Evolutionary conservation across 805 yeast species (phyloP), one percentile per base, ranked within the genome.

Genomic region (Schizosaccharomyces lindneri): DNA sequence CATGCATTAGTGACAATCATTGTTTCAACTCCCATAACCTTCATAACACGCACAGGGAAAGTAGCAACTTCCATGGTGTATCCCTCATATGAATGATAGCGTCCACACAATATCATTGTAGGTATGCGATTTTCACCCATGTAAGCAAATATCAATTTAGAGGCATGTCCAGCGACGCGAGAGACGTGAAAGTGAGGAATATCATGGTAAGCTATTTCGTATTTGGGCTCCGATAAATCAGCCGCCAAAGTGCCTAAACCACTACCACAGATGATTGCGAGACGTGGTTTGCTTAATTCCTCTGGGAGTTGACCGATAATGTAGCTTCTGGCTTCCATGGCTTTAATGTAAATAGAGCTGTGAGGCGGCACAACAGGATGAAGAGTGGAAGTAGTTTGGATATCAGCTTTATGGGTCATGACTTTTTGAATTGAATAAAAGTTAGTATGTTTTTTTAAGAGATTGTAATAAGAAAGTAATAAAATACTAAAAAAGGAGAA

Each of bases 1-100:
- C 96, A 95, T 0, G 98, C 98, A 72, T 90, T 90, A n/a, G 97
- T 90, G 13, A 67, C 94, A 29, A 90, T 74, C 55, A 90, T 74
- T 2, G 76, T 75, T 57, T 75, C 71, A 36, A 83, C 81, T 0
- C 84, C 87, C 67, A 89, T 72, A 51, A 74, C 70, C 61, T 80
- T 76, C 62, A 94, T 81, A 29, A 85, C 82, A 63, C 98, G 78
- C 19, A 90, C 76, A 0, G 97, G 96, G 70, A 87, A 85, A 0
- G 87, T 87, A 1, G 95, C 83, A 62, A 84, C 85, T 63, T 79
- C 80, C 65, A 88, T 80, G n/a, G 80, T 76, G 71, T 87, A 84
- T 1, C 98, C 98, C 71, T 90, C 98, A 69, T 90, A 90, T 62
- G 59, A 68, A 68, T 89, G 97, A 62, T 90, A 74, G 65, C 98